Base-by-base conservation (phyloP, 768 basidiomycete species). In the Lactarius trivialis region DNA sequence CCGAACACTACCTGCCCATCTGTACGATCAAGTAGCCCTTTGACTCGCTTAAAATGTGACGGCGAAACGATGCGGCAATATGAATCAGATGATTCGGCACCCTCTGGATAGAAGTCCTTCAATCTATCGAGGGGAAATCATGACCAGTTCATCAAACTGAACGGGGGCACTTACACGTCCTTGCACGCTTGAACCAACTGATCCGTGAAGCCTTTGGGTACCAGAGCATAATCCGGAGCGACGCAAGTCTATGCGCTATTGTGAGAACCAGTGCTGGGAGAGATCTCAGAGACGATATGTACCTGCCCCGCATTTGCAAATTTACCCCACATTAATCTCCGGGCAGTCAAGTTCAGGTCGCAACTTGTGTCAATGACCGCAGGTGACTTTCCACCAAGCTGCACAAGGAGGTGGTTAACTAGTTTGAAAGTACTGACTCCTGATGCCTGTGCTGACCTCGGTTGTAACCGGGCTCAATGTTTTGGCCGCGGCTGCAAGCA, bases 271-370 rank as follows among this genome's bases (percentile, higher is more conserved):
- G 34, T 50, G 0, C 4, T 24, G 21, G 1, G 26, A 14, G 48
- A n/a, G 26, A 43, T 41, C 19, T 26, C 0, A 8, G 33, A 55
- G 7, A 48, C 66, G 28, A 26, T 11, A 6, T 33, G 32, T 57
- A 76, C 75, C 69, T 77, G 78, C 2, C 92, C 92, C 0, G 82
- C 83, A 67, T 94, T 94, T 39, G 79, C 73, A 52, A 76, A 73
- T 68, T 91, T 91, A n/a, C 90, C 90, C 89, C 89, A 93, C 37
- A 92, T 71, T 49, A 94, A 77, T n/a, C 91, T 80, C 48, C 79
- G 80, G 3, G 89, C 88, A 0, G 85, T 79, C 5, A 78, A 74
- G 60, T 84, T 77, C 55, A 93, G 73, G 69, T 93, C 85, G 58
- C 82, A 84, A 24, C 76, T 78, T 0, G 88, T 79, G 71, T 92